Evolutionary conservation across 2,329 filamentous ascomycete genomes (phyloP).

Genomic region (Periconia sp.): DNA sequence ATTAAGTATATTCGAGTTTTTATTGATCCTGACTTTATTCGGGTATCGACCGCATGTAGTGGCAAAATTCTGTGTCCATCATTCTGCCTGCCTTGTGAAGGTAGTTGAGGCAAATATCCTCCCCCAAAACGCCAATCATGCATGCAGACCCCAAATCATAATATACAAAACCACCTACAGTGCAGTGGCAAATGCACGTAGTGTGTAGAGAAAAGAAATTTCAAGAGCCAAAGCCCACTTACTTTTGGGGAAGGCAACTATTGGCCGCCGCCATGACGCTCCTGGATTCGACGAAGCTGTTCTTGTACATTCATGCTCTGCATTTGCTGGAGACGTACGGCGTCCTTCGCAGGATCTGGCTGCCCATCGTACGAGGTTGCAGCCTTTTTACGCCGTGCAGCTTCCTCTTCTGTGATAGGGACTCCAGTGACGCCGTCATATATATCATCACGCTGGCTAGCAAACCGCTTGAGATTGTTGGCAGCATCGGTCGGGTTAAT

Average conservation of each 20-base stretch:
- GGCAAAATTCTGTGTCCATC: background rate
- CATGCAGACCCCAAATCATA: background rate
- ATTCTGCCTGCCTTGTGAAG: background rate
- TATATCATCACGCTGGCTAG: slow-evolving; percentile 82
- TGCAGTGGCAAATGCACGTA: background rate
- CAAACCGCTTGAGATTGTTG: slow-evolving; percentile 92
- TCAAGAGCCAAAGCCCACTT: background rate
- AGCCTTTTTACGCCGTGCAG: slow-evolving; percentile 73
- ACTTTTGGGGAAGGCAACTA: background rate
- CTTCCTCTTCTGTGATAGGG: slow-evolving; percentile 70
- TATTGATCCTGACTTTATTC: slow-evolving; percentile 1
- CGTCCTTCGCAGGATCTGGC: slow-evolving; percentile 60
- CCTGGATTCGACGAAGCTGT: slow-evolving; percentile 72
- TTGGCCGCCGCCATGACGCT: slow-evolving; percentile 47
- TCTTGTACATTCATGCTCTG: slow-evolving; percentile 71
- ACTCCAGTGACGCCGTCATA: slow-evolving; percentile 75
- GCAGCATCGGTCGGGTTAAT: slow-evolving; percentile 88
- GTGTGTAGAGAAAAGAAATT: background rate
- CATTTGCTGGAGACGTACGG: slow-evolving; percentile 56
- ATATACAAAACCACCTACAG: background rate
- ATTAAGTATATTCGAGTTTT: background rate
- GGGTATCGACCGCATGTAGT: slow-evolving; percentile 3
- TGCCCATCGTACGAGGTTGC: slow-evolving; percentile 68
- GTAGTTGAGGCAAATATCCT: background rate
- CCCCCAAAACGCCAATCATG: slow-evolving; percentile 12